Conservation (phyloP, 768 basidiomycete genomes). For the Termitomyces sp. region DNA sequence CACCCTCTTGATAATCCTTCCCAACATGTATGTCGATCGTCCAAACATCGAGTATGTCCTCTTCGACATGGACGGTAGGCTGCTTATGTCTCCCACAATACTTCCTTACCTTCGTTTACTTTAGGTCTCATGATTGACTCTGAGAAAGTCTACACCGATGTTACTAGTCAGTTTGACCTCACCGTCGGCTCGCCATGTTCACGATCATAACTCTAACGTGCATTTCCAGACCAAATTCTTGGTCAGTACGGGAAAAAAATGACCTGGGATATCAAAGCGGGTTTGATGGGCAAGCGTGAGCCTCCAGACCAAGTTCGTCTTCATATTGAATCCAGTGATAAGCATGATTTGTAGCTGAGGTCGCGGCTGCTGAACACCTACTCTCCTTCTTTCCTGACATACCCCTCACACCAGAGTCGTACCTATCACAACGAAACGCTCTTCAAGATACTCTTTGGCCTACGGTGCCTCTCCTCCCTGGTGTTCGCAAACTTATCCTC, state of each 20-base stretch:
- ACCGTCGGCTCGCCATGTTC: neutral
- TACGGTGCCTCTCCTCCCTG: constrained; percentile 67
- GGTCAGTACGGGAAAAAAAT: constrained; percentile 66
- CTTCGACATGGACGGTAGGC: constrained; percentile 69
- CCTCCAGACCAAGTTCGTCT: neutral
- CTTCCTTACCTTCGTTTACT: neutral
- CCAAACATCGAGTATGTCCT: constrained; percentile 53
- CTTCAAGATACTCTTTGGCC: constrained; percentile 67
- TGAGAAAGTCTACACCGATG: constrained; percentile 70
- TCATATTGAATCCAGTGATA: neutral
- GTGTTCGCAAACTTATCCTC: constrained; percentile 58
- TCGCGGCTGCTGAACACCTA: constrained; percentile 57
- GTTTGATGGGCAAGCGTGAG: constrained; percentile 81
- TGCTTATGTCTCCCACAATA: neutral
- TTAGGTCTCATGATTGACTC: constrained; percentile 73
- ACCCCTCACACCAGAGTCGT: constrained; percentile 54
- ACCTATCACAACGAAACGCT: constrained; percentile 47
- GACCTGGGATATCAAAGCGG: constrained; percentile 89
- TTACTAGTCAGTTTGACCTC: constrained; percentile 54
- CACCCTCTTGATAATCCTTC: neutral
- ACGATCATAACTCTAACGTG: neutral
- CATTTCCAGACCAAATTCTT: constrained; percentile 59
- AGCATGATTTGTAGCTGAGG: constrained; percentile 44
- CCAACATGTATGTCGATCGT: constrained; percentile 4
- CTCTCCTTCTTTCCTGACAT: constrained; percentile 77